phyloP scores from a whole-genome alignment of 2,329 filamentous ascomycete genomes.

The Exophiala aquamarina region DNA sequence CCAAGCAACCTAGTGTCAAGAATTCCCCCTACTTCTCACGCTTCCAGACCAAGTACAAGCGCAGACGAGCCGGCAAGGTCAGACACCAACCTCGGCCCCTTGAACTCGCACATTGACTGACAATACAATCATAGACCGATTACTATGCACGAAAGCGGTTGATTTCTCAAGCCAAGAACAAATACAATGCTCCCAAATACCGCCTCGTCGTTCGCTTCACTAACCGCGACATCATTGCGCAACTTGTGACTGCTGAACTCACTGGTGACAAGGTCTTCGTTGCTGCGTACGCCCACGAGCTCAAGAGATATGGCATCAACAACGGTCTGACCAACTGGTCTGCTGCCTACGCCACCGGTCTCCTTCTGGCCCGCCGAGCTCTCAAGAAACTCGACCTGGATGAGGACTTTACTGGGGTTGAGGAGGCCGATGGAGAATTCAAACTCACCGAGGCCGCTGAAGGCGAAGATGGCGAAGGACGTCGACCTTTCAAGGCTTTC shows the following conservation, averaged over 20 bases:
- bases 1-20: conserved; percentile 61
- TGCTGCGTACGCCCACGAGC: conserved; percentile 94
- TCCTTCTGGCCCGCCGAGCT: conserved; percentile 93
- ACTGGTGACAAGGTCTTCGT: conserved; percentile 95
- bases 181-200: conserved; percentile 99
- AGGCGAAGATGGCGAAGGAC: conserved; percentile 78
- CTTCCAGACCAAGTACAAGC: conserved; percentile 99
- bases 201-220: conserved; percentile 98
- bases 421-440: conserved; percentile 97
- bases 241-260: conserved; percentile 96
- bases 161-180: conserved; percentile 99
- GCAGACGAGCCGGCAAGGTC: conserved; percentile 75
- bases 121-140: conserved; percentile 68
- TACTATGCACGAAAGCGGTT: conserved; percentile 99
- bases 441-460: conserved; percentile 91
- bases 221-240: conserved; percentile 98
- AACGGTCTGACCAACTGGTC: conserved; percentile 99
- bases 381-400: conserved; percentile 96
- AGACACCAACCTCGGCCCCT: too few relatives aligned
- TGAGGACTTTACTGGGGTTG: conserved; percentile 89
- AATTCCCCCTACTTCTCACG: conserved; percentile 97
- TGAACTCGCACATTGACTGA: too few relatives aligned
- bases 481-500: conserved; percentile 99
- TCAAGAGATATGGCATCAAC: conserved; percentile 93
- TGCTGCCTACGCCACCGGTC: conserved; percentile 93